Evolutionary conservation across 2,329 filamentous ascomycete species (phyloP).

Genomic region (Fusarium guadeloupense): DNA sequence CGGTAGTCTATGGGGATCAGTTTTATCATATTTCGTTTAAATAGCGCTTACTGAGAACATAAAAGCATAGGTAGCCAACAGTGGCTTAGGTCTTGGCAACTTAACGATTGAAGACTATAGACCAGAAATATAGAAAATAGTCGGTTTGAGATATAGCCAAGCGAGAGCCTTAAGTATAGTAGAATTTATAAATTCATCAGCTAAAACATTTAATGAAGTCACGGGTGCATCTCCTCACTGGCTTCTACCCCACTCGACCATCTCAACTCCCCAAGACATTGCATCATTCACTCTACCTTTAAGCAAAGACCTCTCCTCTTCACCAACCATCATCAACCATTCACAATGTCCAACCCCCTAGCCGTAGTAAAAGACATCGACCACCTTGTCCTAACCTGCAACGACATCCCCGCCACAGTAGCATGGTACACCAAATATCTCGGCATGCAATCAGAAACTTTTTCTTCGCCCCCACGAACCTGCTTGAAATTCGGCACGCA

Average conservation of each 20-base stretch:
- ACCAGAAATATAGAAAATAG: no score
- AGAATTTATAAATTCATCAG: no score
- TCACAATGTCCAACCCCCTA: conserved; percentile 26
- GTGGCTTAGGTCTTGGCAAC: no score
- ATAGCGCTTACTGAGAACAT: no score
- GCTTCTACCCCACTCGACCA: background rate
- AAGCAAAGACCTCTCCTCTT: background rate
- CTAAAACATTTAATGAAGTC: no score
- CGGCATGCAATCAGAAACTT: conserved; percentile 65
- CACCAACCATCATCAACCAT: background rate
- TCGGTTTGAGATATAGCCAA: no score
- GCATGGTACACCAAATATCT: conserved; percentile 65
- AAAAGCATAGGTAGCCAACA: no score
- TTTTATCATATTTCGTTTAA: no score
- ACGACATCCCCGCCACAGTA: conserved; percentile 58
- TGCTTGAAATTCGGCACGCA: conserved; percentile 66
- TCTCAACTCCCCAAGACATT: background rate
- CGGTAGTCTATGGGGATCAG: no score
- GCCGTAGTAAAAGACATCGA: conserved; percentile 59
- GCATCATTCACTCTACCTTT: background rate
- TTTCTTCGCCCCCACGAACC: conserved; percentile 55
- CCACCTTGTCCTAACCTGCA: conserved; percentile 69
- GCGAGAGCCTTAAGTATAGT: no score
- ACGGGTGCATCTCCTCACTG: no score
- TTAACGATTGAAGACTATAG: no score